Conservation (phyloP, 2,329 filamentous ascomycete species). For the Sarocladiaceae sp. region DNA sequence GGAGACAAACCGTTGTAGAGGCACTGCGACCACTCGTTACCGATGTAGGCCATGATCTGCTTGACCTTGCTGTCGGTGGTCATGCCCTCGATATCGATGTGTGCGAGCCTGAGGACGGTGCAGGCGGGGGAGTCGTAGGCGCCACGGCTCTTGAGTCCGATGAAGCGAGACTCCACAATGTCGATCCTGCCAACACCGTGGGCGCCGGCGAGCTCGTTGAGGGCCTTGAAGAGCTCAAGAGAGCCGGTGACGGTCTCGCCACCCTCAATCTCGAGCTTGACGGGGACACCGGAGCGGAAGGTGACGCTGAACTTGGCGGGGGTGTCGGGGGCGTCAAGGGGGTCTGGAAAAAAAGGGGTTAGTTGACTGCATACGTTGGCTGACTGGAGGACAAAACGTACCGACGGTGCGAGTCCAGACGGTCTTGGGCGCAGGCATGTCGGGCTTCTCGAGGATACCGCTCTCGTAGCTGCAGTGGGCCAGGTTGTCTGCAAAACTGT, state of each 20-base stretch:
- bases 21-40: constrained; percentile 38
- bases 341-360: constrained; percentile 36
- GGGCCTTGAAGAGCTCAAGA: constrained; percentile 57
- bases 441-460: constrained; percentile 59
- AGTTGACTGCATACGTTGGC: constrained; percentile 14
- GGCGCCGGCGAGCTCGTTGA: constrained; percentile 56
- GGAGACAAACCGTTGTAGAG: constrained; percentile 40
- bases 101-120: constrained; percentile 20
- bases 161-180: constrained; percentile 40
- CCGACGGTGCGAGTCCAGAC: constrained; percentile 61
- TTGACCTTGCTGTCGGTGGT: constrained; percentile 48
- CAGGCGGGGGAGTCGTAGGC: constrained; percentile 47
- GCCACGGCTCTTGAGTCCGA: constrained; percentile 34
- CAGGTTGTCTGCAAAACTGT: constrained; percentile 48
- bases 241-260: constrained; percentile 52
- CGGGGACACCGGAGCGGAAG: constrained; percentile 62
- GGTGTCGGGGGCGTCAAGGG: constrained; percentile 56
- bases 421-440: constrained; percentile 55
- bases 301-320: constrained; percentile 58
- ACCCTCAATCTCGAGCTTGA: constrained; percentile 53
- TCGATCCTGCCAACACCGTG: constrained; percentile 63
- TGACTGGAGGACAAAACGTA: constrained; percentile 13
- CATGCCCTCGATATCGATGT: constrained; percentile 46
- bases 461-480: constrained; percentile 76
- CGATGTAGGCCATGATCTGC: constrained; percentile 45